These are phyloP conservation scores for Parastagonospora nodorum DNA, from an alignment of 2,329 filamentous ascomycete species.

Conservation along the genomic window DNA sequence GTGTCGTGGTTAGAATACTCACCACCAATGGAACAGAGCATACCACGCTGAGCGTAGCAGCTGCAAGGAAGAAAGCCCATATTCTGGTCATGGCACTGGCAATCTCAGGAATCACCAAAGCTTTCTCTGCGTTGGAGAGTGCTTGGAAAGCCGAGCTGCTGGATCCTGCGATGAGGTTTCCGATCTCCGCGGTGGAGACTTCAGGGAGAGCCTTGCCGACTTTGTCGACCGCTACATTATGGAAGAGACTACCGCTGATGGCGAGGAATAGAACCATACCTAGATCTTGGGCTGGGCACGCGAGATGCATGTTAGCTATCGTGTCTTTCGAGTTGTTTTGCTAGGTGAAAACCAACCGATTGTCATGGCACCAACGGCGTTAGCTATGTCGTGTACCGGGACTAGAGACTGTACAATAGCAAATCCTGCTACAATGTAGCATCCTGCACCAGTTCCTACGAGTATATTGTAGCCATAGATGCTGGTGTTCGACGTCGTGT, in stretches of 20 bases:
- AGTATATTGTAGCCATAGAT: no score
- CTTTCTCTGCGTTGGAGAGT: neutral
- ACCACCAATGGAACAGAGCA: neutral
- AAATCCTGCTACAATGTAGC: constrained; percentile 16
- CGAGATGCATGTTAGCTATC: neutral
- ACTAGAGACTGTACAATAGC: constrained; percentile 16
- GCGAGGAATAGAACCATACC: constrained; percentile 4
- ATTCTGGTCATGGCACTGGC: neutral
- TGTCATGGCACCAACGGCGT: constrained; percentile 18
- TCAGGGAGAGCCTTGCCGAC: neutral
- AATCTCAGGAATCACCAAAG: neutral
- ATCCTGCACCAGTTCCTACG: constrained; percentile 23
- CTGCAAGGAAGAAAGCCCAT: neutral
- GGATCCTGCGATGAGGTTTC: neutral
- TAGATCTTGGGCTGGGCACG: neutral
- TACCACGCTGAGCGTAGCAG: neutral
- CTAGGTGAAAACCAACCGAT: neutral
- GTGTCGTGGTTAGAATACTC: neutral
- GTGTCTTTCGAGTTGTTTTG: neutral
- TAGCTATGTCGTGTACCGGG: constrained; percentile 10
- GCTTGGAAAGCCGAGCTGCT: neutral
- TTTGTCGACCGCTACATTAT: neutral
- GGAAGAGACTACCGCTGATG: constrained; percentile 3
- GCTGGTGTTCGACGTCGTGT: constrained; percentile 3
- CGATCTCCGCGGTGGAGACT: neutral